Base-by-base conservation (phyloP, 805 yeast genomes). In the Yarrowia deformans region DNA sequence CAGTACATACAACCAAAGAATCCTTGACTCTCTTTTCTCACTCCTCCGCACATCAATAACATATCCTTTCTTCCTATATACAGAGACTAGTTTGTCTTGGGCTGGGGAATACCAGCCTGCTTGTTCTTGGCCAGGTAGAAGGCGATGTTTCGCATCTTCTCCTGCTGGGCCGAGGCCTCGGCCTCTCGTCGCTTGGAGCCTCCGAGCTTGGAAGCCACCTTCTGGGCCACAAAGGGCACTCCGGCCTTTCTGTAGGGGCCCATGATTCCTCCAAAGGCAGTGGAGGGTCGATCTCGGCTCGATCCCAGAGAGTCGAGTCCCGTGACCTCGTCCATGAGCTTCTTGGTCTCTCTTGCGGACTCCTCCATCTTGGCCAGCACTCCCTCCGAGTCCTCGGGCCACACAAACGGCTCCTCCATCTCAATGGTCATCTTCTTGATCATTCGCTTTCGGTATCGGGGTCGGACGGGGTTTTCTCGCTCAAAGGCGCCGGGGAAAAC, bases 371-470 rank as follows among this genome's bases (percentile, higher is more conserved):
- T 40, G 45, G 69, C 60, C 35, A 50, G 19, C 18, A 40, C 1
- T 58, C 69, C 75, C 43, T 69, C 72, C 70, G 71, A 70, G 29
- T 72, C 73, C 68, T 74, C 84, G 4, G 99, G 99, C 97, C 98
- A 95, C 58, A 95, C 84, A 77, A 95, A 95, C 32, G 99, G 99
- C 73, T 94, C 92, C 70, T 87, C 88, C 94, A 95, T 90, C 74
- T 93, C 98, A 67, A 95, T 90, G 29, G 97, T 94, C 98, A 95
- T 95, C 80, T 93, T 93, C 82, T 95, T 95, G 72, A 86, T 85
- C 80, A 92, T 97, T 1, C 93, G 88, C 8, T 83, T 82, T 79
- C 97, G 86, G 80, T 84, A 87, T 77, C 97, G 87, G 18, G 92
- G 89, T 70, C 84, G 79, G 55, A 83, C 82, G 18, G 84, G 83